These are phyloP conservation scores for Lophiostoma macrostomum DNA, from an alignment of 495 filamentous ascomycete species.

Conservation along the genomic window DNA sequence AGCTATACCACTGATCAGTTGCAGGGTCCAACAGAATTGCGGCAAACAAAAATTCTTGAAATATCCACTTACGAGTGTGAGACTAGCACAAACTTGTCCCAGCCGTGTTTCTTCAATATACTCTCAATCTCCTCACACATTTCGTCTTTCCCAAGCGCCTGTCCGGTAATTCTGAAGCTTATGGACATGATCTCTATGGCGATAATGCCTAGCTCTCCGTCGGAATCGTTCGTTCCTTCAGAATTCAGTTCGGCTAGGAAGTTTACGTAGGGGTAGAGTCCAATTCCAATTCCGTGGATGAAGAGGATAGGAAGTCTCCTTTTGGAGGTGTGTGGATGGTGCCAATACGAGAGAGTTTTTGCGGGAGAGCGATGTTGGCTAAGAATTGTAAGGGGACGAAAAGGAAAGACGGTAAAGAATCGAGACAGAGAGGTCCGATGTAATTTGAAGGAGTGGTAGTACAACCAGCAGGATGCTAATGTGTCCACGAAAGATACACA, in stretches of 20 bases:
- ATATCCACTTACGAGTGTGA: slow-evolving; percentile 49
- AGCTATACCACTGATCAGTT: slow-evolving; percentile 14
- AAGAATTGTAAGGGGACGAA: slow-evolving; percentile 50
- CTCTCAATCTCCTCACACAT: slow-evolving; percentile 51
- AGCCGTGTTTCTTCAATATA: slow-evolving; percentile 51
- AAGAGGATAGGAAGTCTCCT: slow-evolving; percentile 57
- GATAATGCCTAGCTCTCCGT: slow-evolving; percentile 55
- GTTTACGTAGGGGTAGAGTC: slow-evolving; percentile 58
- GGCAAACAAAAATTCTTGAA: neutral
- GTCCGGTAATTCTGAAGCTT: slow-evolving; percentile 54
- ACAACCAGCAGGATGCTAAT: slow-evolving; percentile 45
- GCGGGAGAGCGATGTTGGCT: slow-evolving; percentile 45
- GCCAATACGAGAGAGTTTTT: slow-evolving; percentile 58
- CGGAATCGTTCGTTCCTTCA: slow-evolving; percentile 7
- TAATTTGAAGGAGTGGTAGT: slow-evolving; percentile 44
- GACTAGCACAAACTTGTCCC: slow-evolving; percentile 54
- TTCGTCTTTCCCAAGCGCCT: slow-evolving; percentile 46
- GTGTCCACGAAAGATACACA: slow-evolving; percentile 48
- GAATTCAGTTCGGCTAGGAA: slow-evolving; percentile 53
- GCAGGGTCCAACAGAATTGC: neutral
- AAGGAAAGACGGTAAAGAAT: slow-evolving; percentile 50
- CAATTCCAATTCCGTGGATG: slow-evolving; percentile 67
- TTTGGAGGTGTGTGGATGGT: slow-evolving; percentile 57
- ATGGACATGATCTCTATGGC: slow-evolving; percentile 63
- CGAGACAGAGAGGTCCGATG: slow-evolving; percentile 37